These are phyloP conservation scores for Symbiodinium natans DNA, from an alignment of 73 alveolate species.

Conservation along the genomic window DNA sequence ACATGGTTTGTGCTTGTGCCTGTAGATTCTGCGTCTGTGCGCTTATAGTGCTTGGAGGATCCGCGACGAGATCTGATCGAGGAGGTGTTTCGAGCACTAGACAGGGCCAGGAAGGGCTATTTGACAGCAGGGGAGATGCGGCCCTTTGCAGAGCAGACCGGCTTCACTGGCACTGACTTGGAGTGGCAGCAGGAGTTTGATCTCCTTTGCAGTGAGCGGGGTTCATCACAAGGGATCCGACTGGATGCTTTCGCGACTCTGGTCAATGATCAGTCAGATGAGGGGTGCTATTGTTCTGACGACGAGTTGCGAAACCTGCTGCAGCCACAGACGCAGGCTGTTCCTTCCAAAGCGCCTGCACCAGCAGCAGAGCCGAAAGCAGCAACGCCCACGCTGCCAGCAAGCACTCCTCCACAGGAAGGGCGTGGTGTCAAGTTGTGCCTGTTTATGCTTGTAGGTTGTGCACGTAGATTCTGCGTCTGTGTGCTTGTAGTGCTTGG, in stretches of 20 bases:
- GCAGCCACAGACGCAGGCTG: background rate
- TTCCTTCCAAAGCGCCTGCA: too few species aligned
- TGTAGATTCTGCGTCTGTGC: too few species aligned
- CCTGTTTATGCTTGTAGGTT: too few species aligned
- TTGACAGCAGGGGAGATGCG: slow-evolving; percentile 43
- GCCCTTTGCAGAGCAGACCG: slow-evolving; percentile 48
- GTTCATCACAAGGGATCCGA: background rate
- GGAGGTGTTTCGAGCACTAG: background rate
- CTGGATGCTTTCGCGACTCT: background rate
- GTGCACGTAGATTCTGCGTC: background rate
- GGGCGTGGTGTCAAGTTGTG: too few species aligned
- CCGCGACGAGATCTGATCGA: slow-evolving; percentile 3
- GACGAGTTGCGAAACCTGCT: slow-evolving; percentile 5
- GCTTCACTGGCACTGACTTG: slow-evolving; percentile 42
- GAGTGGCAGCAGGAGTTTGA: slow-evolving; percentile 45
- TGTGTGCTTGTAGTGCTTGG: too few species aligned
- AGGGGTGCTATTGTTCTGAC: slow-evolving; percentile 46
- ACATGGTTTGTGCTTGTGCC: too few species aligned
- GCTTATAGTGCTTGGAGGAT: too few species aligned
- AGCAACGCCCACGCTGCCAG: too few species aligned
- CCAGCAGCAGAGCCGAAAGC: too few species aligned
- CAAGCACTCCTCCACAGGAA: too few species aligned
- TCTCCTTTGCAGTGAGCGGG: slow-evolving; percentile 20
- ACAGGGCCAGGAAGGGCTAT: background rate
- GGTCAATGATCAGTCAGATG: slow-evolving; percentile 28